Base-by-base conservation (phyloP, 805 yeast species). In the Nadsonia fulvescens region DNA sequence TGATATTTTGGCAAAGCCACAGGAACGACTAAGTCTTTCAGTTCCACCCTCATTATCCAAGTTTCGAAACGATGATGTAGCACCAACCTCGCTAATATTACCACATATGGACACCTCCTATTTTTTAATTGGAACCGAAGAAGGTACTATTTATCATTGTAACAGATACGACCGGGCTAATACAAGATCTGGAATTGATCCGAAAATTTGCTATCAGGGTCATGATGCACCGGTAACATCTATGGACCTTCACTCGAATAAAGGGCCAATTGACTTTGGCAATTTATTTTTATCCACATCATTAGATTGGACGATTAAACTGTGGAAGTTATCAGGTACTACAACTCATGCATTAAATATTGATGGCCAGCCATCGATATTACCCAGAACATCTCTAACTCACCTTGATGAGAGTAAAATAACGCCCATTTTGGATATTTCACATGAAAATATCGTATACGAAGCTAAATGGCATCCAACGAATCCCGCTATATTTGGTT, bases 391-490 rank as follows among this genome's bases (percentile, higher is more conserved):
- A 8, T 25, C 20, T 8, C 26, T 18, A 20, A 33, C 13, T 19
- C 30, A 3, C 26, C 26, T 11, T 2, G 30, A 15, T 5, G 3
- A 16, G 4, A n/a, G n/a, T n/a, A n/a, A n/a, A n/a, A n/a, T n/a
- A n/a, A n/a, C n/a, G n/a, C n/a, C 19, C 24, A 4, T 14, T 9
- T n/a, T 19, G 22, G 6, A 14, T 25, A 14, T 25, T 29, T 23
- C 29, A 30, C 22, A 18, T 31, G 5, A 41, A n/a, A 52, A 44
- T 21, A 37, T 41, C 3, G 48, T 53, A 5, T 46, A 44, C 32
- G 58, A 52, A 29, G 46, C 46, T 2, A 34, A 39, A 5, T 56
- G 60, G 59, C 30, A 39, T n/a, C 59, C 58, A 2, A 30, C 28
- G 8, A 33, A 35, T 8, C 39, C 51, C 3, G 31, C 41, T 2